Base-by-base conservation (phyloP, 2,329 filamentous ascomycete species). In the Lanzia echinophila region DNA sequence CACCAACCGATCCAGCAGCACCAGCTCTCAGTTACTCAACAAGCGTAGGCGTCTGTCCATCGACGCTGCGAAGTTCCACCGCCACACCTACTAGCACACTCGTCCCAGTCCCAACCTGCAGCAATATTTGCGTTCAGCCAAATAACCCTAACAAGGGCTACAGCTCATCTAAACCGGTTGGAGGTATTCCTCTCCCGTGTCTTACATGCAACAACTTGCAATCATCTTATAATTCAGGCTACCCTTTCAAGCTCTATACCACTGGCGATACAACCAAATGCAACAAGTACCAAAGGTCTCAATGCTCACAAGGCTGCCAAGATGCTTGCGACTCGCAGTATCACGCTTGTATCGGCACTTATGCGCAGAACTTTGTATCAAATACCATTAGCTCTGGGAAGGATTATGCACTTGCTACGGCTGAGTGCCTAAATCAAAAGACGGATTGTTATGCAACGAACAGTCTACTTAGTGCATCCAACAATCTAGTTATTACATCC, bases 141-240 rank as follows among this genome's bases (percentile, higher is more conserved):
- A 67, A 70, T 50, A 76, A 71, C 69, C 78, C 79, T 60, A 76
- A 78, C 65, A 79, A 77, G 60, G 83, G 82, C 50, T 92, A 90
- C 64, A 82, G 80, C 1, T 83, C 85, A 1, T 80, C 84, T 34
- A 83, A 72, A 48, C 73, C 76, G 2, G 75, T 80, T 15, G 79
- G 76, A 47, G 73, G 70, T 56, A 79, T 82, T 50, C 67, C 70
- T 20, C 68, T 81, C 50, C 79, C 78, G 44, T 67, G 78, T 53
- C 72, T 81, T 32, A 75, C 73, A 22, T 82, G 79, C 71, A 82
- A 80, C 67, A 77, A 81, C 59, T 60, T 75, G 39, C 63, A 69
- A 55, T 54, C 57, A 7, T 74, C 79, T 57, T 75, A 70, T 60
- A 58, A 60, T 28, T 22, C 60, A 8, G 63, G 63, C 13, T 73